A percentile compares a stretch with the other conserved stretches of the same genome.
These are phyloP conservation scores for Malania oleifera DNA, from an alignment of 164 flowering plant species.

Conservation along the genomic window DNA sequence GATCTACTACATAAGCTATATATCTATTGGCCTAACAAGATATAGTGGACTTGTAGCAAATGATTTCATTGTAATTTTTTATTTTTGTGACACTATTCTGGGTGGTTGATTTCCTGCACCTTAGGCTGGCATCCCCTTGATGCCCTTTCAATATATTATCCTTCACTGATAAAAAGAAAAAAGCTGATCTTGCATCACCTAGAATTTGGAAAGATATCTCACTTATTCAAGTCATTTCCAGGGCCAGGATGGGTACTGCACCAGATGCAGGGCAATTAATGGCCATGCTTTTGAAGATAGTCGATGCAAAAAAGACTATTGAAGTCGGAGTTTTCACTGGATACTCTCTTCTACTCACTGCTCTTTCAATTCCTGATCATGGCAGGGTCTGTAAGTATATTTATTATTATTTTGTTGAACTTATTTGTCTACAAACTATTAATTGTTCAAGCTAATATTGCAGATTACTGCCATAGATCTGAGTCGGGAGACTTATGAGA, in stretches of 20 bases:
- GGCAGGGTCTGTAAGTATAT: conserved; percentile 33
- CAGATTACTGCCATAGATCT: conserved; percentile 26
- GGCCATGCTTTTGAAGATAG: conserved; percentile 35
- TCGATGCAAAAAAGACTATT: conserved; percentile 50
- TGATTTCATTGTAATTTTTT: no score
- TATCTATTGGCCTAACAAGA: no score
- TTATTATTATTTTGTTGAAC: neutral
- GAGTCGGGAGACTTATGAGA: conserved; percentile 21
- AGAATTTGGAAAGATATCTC: no score
- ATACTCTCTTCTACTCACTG: conserved; percentile 64
- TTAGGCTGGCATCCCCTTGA: no score
- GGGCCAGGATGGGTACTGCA: conserved; percentile 38
- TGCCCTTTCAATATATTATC: no score
- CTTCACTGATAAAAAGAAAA: no score
- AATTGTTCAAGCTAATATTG: neutral
- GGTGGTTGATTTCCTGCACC: no score
- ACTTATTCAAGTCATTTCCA: conserved; percentile 1
- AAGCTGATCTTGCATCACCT: no score
- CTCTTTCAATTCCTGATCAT: conserved; percentile 52
- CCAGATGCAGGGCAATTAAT: conserved; percentile 54
- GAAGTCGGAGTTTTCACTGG: conserved; percentile 72
- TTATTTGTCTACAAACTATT: no score
- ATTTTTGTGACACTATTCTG: no score
- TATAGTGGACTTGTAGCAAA: no score
- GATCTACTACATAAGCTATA: no score